Conservation (phyloP, 768 basidiomycete species). For the Cyathus striatus region DNA sequence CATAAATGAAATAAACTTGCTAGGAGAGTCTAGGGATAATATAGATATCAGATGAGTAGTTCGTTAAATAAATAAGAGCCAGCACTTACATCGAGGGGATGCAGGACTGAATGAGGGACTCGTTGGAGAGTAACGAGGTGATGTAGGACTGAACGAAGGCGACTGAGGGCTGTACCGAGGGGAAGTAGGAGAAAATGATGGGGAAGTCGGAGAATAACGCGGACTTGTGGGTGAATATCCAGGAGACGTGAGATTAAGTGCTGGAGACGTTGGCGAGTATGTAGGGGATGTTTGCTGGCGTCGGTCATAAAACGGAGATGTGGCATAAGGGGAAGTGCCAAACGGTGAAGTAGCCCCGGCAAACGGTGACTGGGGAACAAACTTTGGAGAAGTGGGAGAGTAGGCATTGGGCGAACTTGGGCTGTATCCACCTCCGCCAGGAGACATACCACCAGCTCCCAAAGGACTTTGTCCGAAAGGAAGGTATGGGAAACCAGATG, state of each 20-base stretch:
- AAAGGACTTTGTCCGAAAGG: constrained; percentile 84
- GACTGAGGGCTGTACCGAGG: constrained; percentile 86
- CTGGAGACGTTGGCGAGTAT: constrained; percentile 86
- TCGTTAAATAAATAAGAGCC: background rate
- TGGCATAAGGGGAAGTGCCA: constrained; percentile 74
- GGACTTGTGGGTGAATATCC: constrained; percentile 83
- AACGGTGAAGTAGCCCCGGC: constrained; percentile 80
- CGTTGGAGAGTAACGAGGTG: constrained; percentile 84
- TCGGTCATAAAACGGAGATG: constrained; percentile 80
- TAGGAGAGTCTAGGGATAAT: constrained; percentile 79
- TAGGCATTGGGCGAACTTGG: constrained; percentile 89
- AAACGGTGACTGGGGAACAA: constrained; percentile 82
- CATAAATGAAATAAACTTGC: constrained; percentile 37
- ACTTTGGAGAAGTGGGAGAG: constrained; percentile 82
- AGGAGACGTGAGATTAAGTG: constrained; percentile 77
- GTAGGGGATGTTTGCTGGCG: constrained; percentile 68
- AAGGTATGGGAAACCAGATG: constrained; percentile 65
- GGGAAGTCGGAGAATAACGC: constrained; percentile 81
- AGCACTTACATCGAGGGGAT: constrained; percentile 79
- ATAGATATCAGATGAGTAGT: constrained; percentile 13
- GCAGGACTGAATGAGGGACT: constrained; percentile 90
- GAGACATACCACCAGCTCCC: constrained; percentile 84
- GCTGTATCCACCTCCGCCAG: constrained; percentile 82
- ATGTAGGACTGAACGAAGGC: constrained; percentile 87
- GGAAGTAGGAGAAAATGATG: constrained; percentile 81